A percentile compares a stretch with the other conserved stretches of the same genome.
These are phyloP conservation scores for Calocybe indica DNA, from an alignment of 768 basidiomycete genomes.

Conservation along the genomic window DNA sequence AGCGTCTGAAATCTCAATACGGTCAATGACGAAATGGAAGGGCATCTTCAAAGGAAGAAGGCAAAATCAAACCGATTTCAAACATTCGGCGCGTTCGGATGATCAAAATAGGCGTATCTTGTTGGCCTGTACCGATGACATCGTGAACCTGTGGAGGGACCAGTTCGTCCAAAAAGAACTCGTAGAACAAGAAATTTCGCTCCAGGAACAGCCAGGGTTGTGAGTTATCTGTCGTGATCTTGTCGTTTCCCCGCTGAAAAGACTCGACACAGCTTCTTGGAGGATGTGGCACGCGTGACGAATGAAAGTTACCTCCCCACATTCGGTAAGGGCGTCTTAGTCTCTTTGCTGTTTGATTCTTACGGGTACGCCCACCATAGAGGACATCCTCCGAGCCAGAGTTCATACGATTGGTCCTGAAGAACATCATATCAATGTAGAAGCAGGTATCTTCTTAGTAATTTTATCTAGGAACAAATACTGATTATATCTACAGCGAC, in stretches of 20 bases:
- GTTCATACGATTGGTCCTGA: conserved; percentile 61
- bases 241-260: not conserved
- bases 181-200: conserved; percentile 32
- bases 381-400: conserved; percentile 60
- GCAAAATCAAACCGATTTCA: conserved; percentile 13
- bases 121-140: conserved; percentile 48
- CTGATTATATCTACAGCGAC: conserved; percentile 8
- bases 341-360: not conserved
- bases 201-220: conserved; percentile 61
- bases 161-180: conserved; percentile 36
- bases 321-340: conserved; percentile 29
- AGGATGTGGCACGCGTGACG: conserved; percentile 47
- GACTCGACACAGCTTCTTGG: conserved; percentile 42
- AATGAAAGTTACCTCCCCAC: conserved; percentile 45
- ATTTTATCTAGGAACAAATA: not conserved
- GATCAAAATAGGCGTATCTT: conserved; percentile 43
- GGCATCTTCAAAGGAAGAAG: conserved; percentile 31
- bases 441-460: conserved; percentile 26
- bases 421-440: conserved; percentile 51
- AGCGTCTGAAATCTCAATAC: conserved; percentile 42
- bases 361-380: conserved; percentile 19
- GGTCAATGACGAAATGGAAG: conserved; percentile 47
- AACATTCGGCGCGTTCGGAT: conserved; percentile 15
- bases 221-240: conserved; percentile 25
- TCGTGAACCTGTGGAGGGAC: conserved; percentile 48